These are phyloP conservation scores for Clausena lansium DNA, from an alignment of 345 rosid genomes.

Conservation along the genomic window DNA sequence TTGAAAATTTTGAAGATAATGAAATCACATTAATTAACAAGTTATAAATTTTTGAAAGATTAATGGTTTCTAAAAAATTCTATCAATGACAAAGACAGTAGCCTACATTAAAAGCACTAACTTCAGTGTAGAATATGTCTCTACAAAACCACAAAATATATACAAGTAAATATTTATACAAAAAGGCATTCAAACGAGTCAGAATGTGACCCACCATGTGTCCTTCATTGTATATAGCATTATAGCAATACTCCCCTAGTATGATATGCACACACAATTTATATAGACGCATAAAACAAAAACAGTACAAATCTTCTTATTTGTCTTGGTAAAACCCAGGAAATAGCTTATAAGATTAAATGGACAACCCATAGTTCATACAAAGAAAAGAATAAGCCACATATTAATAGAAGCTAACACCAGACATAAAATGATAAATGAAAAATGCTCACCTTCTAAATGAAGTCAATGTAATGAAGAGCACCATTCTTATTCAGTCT, in stretches of 20 bases:
- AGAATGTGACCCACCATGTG: background rate
- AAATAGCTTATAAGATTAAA: slow-evolving; percentile 6
- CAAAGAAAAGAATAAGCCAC: background rate
- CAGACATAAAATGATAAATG: background rate
- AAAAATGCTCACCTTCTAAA: slow-evolving; percentile 36
- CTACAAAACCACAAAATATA: background rate
- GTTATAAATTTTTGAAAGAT: background rate
- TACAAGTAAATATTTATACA: background rate
- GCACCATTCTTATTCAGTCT: slow-evolving; percentile 41
- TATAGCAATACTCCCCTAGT: background rate
- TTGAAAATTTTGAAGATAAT: background rate
- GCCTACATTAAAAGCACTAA: background rate
- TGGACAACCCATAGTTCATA: slow-evolving; percentile 1
- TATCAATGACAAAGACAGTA: background rate
- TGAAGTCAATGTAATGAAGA: slow-evolving; percentile 49
- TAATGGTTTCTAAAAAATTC: background rate
- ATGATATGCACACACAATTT: background rate
- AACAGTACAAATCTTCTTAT: background rate
- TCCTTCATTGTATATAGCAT: background rate
- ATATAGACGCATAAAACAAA: background rate
- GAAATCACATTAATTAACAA: background rate
- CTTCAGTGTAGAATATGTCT: background rate
- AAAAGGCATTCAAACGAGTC: background rate
- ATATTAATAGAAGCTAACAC: background rate
- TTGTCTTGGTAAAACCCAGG: slow-evolving; percentile 14